These are phyloP conservation scores for Leccinum huronense DNA, from an alignment of 1,284 basidiomycete species.

Conservation along the genomic window DNA sequence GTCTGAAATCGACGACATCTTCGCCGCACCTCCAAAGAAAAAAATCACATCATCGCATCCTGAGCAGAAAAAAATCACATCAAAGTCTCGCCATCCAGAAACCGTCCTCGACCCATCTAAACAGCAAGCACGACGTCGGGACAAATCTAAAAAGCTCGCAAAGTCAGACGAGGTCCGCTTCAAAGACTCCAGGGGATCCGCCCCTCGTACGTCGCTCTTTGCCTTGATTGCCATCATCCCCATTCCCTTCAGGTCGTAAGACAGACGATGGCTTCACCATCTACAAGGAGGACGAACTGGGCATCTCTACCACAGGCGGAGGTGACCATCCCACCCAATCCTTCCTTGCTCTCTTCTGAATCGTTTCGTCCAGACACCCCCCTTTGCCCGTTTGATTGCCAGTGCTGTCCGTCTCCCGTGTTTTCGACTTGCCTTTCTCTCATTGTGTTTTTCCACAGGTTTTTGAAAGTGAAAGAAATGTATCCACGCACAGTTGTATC, in stretches of 20 bases:
- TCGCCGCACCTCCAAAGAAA: slow-evolving; percentile 51
- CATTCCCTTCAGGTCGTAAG: slow-evolving; percentile 56
- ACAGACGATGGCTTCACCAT: slow-evolving; percentile 85
- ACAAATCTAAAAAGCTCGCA: slow-evolving; percentile 25
- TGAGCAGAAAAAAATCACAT: slow-evolving; percentile 27
- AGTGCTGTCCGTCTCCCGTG: slow-evolving; percentile 64
- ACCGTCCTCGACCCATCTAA: slow-evolving; percentile 27
- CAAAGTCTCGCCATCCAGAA: slow-evolving; percentile 21
- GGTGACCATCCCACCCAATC: slow-evolving; percentile 47
- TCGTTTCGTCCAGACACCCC: slow-evolving; percentile 52
- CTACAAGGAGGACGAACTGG: slow-evolving; percentile 85
- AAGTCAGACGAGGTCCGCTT: slow-evolving; percentile 56
- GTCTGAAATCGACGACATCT: slow-evolving; percentile 77
- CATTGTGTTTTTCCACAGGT: slow-evolving; percentile 35
- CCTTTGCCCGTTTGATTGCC: slow-evolving; percentile 79
- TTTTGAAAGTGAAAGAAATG: slow-evolving; percentile 37
- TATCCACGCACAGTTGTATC: slow-evolving; percentile 7
- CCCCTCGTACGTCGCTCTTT: slow-evolving; percentile 56
- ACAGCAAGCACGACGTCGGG: slow-evolving; percentile 23
- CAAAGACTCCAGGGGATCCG: slow-evolving; percentile 73
- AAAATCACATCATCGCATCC: slow-evolving; percentile 31
- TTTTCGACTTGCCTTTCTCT: not conserved
- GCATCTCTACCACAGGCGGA: slow-evolving; percentile 71
- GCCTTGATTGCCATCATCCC: slow-evolving; percentile 7
- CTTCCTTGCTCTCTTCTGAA: slow-evolving; percentile 21